Percentiles rank a stretch among this genome's conserved stretches.
phyloP scores from a whole-genome alignment of 306 rosid genomes.

The Malus orientalis region DNA sequence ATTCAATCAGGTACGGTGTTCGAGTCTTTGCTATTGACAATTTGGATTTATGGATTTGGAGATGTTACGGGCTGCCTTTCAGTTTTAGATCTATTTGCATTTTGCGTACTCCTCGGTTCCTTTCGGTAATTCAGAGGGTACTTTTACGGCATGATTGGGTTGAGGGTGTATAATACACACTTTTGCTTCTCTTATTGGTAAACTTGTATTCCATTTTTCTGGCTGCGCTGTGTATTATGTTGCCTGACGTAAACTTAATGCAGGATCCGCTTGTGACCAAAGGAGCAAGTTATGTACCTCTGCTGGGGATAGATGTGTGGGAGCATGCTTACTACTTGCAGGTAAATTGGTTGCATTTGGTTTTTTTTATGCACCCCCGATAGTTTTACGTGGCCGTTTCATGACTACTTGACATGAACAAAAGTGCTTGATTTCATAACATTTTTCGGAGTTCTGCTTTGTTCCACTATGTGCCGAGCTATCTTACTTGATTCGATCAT shows the following conservation, averaged over 20 bases:
- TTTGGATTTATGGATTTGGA: background rate
- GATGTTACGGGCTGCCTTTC: background rate
- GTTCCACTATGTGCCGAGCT: background rate
- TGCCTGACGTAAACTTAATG: background rate
- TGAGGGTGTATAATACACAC: background rate
- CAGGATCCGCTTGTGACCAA: conserved; percentile 34
- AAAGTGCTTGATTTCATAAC: background rate
- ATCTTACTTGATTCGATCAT: too few relatives aligned
- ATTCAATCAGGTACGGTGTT: conserved; percentile 22
- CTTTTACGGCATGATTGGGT: background rate
- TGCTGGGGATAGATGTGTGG: conserved; percentile 37
- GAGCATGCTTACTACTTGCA: conserved; percentile 35
- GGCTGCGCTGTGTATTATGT: background rate
- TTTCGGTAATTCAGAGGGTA: background rate
- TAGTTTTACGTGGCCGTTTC: background rate
- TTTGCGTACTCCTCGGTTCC: background rate
- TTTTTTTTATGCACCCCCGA: background rate
- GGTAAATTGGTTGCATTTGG: conserved; percentile 9
- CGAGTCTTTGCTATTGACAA: background rate
- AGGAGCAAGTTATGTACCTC: conserved; percentile 27
- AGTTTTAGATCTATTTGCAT: background rate
- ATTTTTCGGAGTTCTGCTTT: background rate
- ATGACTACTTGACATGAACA: background rate
- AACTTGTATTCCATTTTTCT: background rate
- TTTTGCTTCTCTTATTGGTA: background rate